Base-by-base conservation (phyloP, 768 basidiomycete species). In the Termitomyces sp. region DNA sequence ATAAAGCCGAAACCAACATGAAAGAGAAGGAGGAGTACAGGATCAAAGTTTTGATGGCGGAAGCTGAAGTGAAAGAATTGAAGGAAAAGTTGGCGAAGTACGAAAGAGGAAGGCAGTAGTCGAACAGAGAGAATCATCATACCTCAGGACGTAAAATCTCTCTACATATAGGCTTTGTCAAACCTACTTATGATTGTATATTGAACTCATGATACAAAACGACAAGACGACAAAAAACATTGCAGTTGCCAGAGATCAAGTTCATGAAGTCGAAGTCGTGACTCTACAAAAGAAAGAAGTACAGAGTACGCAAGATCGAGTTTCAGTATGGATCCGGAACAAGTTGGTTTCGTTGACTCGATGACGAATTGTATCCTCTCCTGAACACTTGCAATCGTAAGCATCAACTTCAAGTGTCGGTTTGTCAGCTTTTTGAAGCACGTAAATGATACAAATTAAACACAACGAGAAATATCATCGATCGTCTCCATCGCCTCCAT, bases 401-500 rank as follows among this genome's bases (percentile, higher is more conserved):
- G n/a, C 3, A 20, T 20, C 4, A 16, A 22, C 32, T 13, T 6
- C n/a, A 32, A 51, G 4, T 9, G 50, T 26, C 24, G 28, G 22
- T 28, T 13, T 5, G 18, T 51, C 35, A 18, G 32, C 22, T 52
- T 42, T 28, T 42, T 30, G 18, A 14, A 30, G 16, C 40, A 16
- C n/a, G 42, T 53, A 14, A 26, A 51, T 51, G 26, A 13, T 52
- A 52, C 51, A 40, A 13, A 30, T 24, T 20, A 35, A 35, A 35
- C 12, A 26, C 28, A 14, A 6, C 18, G n/a, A 28, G 24, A 20
- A 16, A 38, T 30, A 53, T 40, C 28, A 54, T 58, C 43, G 60
- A 22, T 58, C 59, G 3, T 60, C 43, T 12, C 53, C 54, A 51
- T 63, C 60, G 36, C 56, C 58, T 18, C 60, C 62, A 58, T 63